Conservation (phyloP, 371 early-diverging fungal species). For the Basidiobolus heterosporus region DNA sequence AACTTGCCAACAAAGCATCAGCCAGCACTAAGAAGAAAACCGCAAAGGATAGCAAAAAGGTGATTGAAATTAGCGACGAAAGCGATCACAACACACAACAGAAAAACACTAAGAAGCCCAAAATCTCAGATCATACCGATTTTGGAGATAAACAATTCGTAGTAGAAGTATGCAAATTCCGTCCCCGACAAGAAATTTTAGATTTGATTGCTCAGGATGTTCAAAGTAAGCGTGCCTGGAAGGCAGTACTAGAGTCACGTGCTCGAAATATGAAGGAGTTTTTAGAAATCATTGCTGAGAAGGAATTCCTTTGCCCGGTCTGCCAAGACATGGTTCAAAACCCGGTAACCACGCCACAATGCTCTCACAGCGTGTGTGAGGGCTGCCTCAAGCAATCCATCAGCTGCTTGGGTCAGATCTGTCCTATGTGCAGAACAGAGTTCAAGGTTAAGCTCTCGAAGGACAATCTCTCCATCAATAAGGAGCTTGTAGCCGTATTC, state of each 20-base stretch:
- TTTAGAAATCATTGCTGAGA: slow-evolving; percentile 11
- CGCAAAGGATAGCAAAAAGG: not conserved
- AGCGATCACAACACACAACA: not conserved
- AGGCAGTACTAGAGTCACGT: slow-evolving; percentile 5
- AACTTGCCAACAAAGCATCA: not conserved
- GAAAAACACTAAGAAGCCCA: not conserved
- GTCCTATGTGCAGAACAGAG: slow-evolving; percentile 6
- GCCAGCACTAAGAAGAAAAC: not conserved
- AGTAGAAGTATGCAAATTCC: not conserved
- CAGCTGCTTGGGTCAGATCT: not conserved
- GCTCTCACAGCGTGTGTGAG: slow-evolving; percentile 33
- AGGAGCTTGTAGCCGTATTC: slow-evolving; percentile 1
- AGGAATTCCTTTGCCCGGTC: slow-evolving; percentile 18
- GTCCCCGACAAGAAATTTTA: not conserved
- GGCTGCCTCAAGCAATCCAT: slow-evolving; percentile 3
- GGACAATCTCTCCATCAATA: not conserved
- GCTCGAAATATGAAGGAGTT: slow-evolving; percentile 4
- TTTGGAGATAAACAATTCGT: slow-evolving; percentile 3
- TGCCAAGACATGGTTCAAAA: slow-evolving; percentile 21
- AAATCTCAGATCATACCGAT: not conserved
- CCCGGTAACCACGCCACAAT: slow-evolving; percentile 25
- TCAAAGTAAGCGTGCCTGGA: slow-evolving; percentile 9
- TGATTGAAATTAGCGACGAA: not conserved
- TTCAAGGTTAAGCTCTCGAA: not conserved
- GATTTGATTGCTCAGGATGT: slow-evolving; percentile 8